Evolutionary conservation across 1,284 basidiomycete genomes (phyloP), one percentile per base, ranked within the genome.

Genomic region (Heimioporus punctisporus): DNA sequence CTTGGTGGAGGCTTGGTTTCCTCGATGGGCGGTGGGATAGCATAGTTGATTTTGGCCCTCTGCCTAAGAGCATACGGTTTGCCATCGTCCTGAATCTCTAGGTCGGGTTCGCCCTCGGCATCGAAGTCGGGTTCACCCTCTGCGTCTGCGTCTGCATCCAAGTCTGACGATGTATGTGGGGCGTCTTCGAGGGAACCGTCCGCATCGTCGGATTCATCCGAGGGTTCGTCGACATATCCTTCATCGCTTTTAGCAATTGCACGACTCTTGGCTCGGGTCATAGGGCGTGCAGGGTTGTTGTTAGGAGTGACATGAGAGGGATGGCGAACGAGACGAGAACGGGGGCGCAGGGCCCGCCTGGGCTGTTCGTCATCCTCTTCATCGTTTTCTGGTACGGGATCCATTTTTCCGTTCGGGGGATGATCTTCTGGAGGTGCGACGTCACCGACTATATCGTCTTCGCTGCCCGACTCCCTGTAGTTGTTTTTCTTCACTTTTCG

Each of bases 1-100:
- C 74, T 78, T 17, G 77, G 73, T 1, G 79, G 79, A 0, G 80
- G 78, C n/a, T 71, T 74, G 68, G 86, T 72, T 47, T 89, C 87
- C 55, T 91, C 89, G 21, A 92, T 73, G 0, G 87, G 86, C 0
- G 88, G 89, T 1, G 87, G 88, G 26, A 92, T 88, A 6, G 85
- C 84, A 57, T 92, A 92, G 65, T 91, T 90, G 62, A 91, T 83
- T 63, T 80, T 81, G 45, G 79, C 76, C 46, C 91, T 75, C 59
- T 83, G 79, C 27, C 88, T 75, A 24, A 92, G 74, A 1, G 82
- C 64, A 61, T 92, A 92, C 11, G 85, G 84, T 58, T 76, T 80
- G 23, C 84, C 84, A 49, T 81, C 76, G 26, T 73, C 70, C 42
- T 66, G 73, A n/a, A 73, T 62, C 11, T 66, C 78, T 19, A 78